These are phyloP conservation scores for Yarrowia yakushimensis DNA, from an alignment of 805 yeast species.

Conservation along the genomic window DNA sequence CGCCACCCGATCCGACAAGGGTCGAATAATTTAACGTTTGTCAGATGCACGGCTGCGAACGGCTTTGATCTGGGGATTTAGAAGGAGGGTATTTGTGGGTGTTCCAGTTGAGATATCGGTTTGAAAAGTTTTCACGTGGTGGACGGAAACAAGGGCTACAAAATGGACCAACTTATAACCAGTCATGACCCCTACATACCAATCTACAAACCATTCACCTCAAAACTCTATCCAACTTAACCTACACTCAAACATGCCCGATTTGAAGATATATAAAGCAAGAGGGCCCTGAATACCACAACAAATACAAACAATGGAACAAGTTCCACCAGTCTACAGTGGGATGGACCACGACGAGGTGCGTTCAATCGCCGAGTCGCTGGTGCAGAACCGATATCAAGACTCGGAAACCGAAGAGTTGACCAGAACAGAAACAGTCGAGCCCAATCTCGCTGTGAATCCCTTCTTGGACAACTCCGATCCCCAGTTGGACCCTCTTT, in stretches of 20 bases:
- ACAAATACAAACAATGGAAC: neutral
- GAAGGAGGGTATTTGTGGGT: no score
- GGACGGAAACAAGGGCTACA: neutral
- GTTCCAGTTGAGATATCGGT: no score
- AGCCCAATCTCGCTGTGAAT: conserved; percentile 26
- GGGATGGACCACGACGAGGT: conserved; percentile 12
- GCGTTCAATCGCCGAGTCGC: conserved; percentile 1
- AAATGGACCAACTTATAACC: neutral
- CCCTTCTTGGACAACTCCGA: conserved; percentile 38
- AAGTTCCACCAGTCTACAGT: neutral
- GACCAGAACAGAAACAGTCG: neutral
- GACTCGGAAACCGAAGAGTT: neutral
- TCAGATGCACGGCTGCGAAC: neutral
- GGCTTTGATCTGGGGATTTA: neutral
- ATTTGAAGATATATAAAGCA: neutral
- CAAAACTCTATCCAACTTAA: neutral
- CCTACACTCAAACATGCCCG: no score
- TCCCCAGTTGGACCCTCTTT: conserved; percentile 55
- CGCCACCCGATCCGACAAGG: neutral
- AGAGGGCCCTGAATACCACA: neutral
- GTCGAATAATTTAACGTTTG: neutral
- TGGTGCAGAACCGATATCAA: neutral
- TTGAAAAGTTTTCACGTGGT: no score
- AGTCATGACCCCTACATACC: no score
- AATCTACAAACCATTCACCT: no score